These are phyloP conservation scores for Penicillium verrucosum DNA, from an alignment of 2,329 filamentous ascomycete species.

Conservation along the genomic window DNA sequence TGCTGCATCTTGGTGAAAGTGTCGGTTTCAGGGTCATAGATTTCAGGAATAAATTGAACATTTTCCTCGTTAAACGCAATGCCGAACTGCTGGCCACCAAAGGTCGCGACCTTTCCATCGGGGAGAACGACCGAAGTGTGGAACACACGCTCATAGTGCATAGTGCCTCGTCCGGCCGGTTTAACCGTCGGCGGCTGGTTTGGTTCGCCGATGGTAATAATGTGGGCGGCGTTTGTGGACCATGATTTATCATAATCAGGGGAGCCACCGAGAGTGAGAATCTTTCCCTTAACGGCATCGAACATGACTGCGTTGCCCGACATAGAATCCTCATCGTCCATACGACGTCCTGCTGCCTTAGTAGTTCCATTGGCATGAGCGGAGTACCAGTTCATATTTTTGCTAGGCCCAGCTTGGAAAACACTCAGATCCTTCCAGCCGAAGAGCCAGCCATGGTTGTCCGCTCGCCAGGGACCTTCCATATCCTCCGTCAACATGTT, in stretches of 20 bases:
- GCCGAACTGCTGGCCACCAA: constrained; percentile 47
- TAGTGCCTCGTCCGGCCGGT: constrained; percentile 50
- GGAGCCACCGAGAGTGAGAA: constrained; percentile 53
- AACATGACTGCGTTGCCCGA: constrained; percentile 57
- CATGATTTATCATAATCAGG: constrained; percentile 45
- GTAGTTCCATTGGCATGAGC: constrained; percentile 45
- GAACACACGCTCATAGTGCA: constrained; percentile 43
- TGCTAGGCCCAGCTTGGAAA: constrained; percentile 56
- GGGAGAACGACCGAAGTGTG: constrained; percentile 51
- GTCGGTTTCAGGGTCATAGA: constrained; percentile 46
- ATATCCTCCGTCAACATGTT: constrained; percentile 42
- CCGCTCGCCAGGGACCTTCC: constrained; percentile 40
- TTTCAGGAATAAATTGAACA: constrained; percentile 44
- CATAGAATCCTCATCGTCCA: constrained; percentile 52
- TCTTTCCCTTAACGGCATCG: constrained; percentile 54
- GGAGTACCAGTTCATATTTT: constrained; percentile 57
- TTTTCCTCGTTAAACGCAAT: constrained; percentile 46
- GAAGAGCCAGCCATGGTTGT: constrained; percentile 57
- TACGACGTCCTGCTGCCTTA: constrained; percentile 44
- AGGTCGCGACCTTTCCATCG: constrained; percentile 48
- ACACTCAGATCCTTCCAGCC: constrained; percentile 48
- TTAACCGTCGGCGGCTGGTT: constrained; percentile 4
- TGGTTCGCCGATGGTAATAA: constrained; percentile 48
- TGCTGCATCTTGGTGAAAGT: constrained; percentile 33
- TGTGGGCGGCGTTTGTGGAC: constrained; percentile 46